Conservation (phyloP, 164 flowering plant species). For the Vitis amurensis region DNA sequence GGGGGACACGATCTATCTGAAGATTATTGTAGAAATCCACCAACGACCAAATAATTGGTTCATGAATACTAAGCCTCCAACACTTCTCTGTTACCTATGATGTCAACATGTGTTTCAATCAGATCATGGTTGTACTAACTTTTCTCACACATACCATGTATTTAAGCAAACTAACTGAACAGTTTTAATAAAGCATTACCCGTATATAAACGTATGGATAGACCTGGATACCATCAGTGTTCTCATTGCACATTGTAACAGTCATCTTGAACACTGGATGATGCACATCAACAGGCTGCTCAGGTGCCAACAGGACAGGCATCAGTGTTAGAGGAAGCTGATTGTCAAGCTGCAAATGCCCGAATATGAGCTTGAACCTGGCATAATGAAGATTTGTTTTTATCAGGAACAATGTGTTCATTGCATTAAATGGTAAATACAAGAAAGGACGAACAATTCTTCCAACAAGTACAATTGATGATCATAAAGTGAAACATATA, state of each 20-base stretch:
- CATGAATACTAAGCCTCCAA: slow-evolving; percentile 91
- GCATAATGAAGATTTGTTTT: slow-evolving; percentile 11
- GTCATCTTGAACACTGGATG: slow-evolving; percentile 92
- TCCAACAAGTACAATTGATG: too few relatives aligned
- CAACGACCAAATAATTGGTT: slow-evolving; percentile 92
- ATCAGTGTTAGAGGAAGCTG: slow-evolving; percentile 84
- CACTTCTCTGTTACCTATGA: slow-evolving; percentile 76
- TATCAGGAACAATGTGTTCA: too few relatives aligned
- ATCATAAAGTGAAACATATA: too few relatives aligned
- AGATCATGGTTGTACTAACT: background rate
- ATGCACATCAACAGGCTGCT: slow-evolving; percentile 49
- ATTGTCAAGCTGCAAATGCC: slow-evolving; percentile 87
- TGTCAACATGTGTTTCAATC: slow-evolving; percentile 8
- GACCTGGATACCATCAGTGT: slow-evolving; percentile 71
- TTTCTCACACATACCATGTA: background rate
- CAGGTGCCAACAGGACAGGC: slow-evolving; percentile 95
- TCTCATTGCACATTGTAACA: slow-evolving; percentile 66
- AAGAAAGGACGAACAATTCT: too few relatives aligned
- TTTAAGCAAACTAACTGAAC: background rate
- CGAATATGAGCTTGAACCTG: slow-evolving; percentile 94
- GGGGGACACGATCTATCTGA: slow-evolving; percentile 72
- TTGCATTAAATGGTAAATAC: too few relatives aligned
- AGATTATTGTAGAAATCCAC: slow-evolving; percentile 73
- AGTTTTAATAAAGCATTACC: slow-evolving; percentile 42
- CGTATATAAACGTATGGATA: slow-evolving; percentile 82